Base-by-base conservation (phyloP, 768 basidiomycete species). In the Mycena chlorophos region DNA sequence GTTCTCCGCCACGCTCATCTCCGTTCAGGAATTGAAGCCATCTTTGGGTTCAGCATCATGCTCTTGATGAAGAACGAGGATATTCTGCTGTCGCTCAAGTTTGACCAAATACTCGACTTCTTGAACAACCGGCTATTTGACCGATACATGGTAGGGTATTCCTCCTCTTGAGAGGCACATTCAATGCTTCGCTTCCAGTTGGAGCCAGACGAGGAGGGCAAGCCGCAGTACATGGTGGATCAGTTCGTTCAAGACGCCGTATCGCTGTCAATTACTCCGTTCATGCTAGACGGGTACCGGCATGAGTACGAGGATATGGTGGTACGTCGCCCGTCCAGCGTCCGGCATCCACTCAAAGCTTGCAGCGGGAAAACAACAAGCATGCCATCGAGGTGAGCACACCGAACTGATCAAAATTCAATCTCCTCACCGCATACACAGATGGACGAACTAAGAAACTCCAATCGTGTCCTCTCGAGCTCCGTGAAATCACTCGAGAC, bases 1-100 rank as follows among this genome's bases (percentile, higher is more conserved):
- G n/a, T n/a, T n/a, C n/a, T n/a, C n/a, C n/a, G n/a, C n/a, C n/a
- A n/a, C n/a, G n/a, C n/a, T n/a, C n/a, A n/a, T n/a, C n/a, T n/a
- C n/a, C n/a, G n/a, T n/a, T n/a, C n/a, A n/a, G n/a, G 97, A 10
- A 91, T 98, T 51, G 97, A 98, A 71, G 92, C 96, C 2, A 89
- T 98, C 27, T 98, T 99, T 72, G 87, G 94, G 4, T 98, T 98
- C 75, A 91, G 92, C 57, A 78, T 98, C 27, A 85, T 85, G 23
- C 77, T 99, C 4, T 75, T 99, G 51, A 84, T 87, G 67, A 91
- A 89, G 70, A 96, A 95, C 64, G 96, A 99, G 70, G 84, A 88
- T 39, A 72, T 74, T 22, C 71, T 98, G 10, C 73, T 98, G 16
- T 67, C 78, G 3, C 76, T 98, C 62, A 95, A 94, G 65, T 98